Percentiles rank a stretch among this genome's conserved stretches.
Conservation (phyloP, 2,329 filamentous ascomycete genomes). For the Sporothrix brunneoviolacea region DNA sequence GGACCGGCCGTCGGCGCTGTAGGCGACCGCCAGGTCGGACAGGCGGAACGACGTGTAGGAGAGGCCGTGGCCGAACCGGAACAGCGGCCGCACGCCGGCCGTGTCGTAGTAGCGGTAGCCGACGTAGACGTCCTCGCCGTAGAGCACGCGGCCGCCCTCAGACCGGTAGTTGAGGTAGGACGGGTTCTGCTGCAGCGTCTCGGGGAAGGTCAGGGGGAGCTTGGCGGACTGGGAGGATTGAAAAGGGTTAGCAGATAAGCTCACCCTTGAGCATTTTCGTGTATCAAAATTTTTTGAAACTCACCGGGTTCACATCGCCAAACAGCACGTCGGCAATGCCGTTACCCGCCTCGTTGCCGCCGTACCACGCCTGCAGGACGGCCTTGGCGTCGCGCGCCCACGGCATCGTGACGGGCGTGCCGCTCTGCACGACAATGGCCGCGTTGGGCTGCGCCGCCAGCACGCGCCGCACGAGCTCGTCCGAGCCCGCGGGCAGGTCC, state of each 20-base stretch:
- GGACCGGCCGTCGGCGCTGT: conserved; percentile 24
- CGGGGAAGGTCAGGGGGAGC: conserved; percentile 67
- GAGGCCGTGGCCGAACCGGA: conserved; percentile 74
- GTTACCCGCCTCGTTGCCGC: conserved; percentile 60
- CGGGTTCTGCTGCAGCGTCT: conserved; percentile 61
- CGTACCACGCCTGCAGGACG: conserved; percentile 57
- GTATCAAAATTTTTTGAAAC: too few species aligned
- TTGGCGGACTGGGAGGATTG: too few species aligned
- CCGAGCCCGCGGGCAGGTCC: conserved; percentile 15
- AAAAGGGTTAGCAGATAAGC: too few species aligned
- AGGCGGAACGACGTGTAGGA: conserved; percentile 65
- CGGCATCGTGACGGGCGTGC: conserved; percentile 49
- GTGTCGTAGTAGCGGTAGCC: conserved; percentile 78
- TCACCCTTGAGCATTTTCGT: too few species aligned
- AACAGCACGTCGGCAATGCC: conserved; percentile 57
- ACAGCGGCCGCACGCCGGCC: conserved; percentile 57
- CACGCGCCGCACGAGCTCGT: conserved; percentile 39
- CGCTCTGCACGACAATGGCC: conserved; percentile 53
- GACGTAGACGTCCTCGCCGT: conserved; percentile 74
- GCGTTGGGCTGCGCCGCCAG: conserved; percentile 49
- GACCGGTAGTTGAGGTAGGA: conserved; percentile 67
- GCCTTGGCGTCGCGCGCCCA: conserved; percentile 42
- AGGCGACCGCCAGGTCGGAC: conserved; percentile 22
- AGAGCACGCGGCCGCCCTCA: conserved; percentile 65
- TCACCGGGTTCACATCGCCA: conserved; percentile 52